Evolutionary conservation across 805 yeast species (phyloP), one percentile per base, ranked within the genome.

Genomic region (Teunomyces pallodes): DNA sequence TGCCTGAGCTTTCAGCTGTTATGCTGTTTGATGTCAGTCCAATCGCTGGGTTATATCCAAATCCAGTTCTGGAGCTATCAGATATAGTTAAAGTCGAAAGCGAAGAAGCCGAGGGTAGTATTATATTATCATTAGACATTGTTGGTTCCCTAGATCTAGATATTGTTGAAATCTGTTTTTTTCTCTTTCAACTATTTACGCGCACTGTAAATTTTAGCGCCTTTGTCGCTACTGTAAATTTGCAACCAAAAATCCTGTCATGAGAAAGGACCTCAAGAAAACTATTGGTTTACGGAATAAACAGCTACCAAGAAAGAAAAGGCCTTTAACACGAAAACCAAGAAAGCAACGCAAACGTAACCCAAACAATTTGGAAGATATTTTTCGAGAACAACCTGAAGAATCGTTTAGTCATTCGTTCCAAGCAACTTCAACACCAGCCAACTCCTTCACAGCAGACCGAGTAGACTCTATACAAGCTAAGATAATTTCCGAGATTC

Each of bases 21-120:
- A 74, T 70, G 35, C 63, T 60, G 46, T 72, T 74, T 31, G 76
- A 70, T 5, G 63, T 48, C 5, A 77, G 69, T 1, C 79, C 79
- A 6, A 68, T 54, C 2, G 74, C 57, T 0, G 79, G 78, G 52
- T 74, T 70, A 49, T 74, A 74, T 9, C 79, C 79, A 46, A 72
- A 73, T 10, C 74, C 76, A 4, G 51, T 36, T 5, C 55, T 59
- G 2, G 65, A 55, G 2, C 54, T 50, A 42, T 67, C 72, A 2
- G 62, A 48, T 6, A 68, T 58, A 1, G 69, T 59, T 38, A 68
- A 57, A n/a, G 58, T 58, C 8, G 64, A 56, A 39, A 67, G 46
- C 5, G 69, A 56, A 3, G 69, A 45, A 7, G 61, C 57, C 1
- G 72, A 66, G 3, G 72, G 71, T 35, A 63, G 46, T 47, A 69